Evolutionary conservation across 78 protist genomes (phyloP), one percentile per base, ranked within the genome.

Genomic region (Ministeria vibrans): DNA sequence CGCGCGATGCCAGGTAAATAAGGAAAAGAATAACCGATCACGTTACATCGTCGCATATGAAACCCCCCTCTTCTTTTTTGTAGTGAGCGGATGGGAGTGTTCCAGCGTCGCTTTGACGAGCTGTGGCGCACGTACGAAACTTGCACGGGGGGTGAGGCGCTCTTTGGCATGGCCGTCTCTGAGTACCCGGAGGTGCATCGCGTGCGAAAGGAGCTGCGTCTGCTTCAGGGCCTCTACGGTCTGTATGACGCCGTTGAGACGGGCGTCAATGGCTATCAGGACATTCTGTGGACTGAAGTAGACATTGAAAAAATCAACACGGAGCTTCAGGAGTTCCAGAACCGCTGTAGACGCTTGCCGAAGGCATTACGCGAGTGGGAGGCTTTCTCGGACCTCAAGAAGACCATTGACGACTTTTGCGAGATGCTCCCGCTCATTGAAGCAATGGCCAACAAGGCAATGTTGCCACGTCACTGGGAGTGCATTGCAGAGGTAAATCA

Each of bases 131-230:
- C 79, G 64, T 87, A 72, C 77, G 53, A 6, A 23, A 51, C 86
- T 32, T 94, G 83, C 80, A 18, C n/a, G 3, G 94, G 53, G 20
- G 97, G 97, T 38, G 95, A 94, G 83, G 86, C 77, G 69, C 82
- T 93, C 25, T 93, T 93, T 68, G 94, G 94, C n/a, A 84, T 93
- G 55, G 89, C 91, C 11, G 43, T 55, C 18, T 82, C 88, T 23
- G 74, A 81, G 55, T 93, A 87, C 79, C 93, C 97, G 18, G 87
- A 87, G 55, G 80, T 90, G 66, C 79, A 13, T 61, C 32, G 45
- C 34, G 80, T 83, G 39, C 51, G 82, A 81, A 78, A 75, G 77
- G 88, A 93, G 80, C 86, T 93, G 23, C 64, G 68, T 4, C 78
- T 89, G 32, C 93, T 93, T 28, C 84, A 86, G 28, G 53, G 66